These are phyloP conservation scores for Microsporum audouinii DNA, from an alignment of 2,329 filamentous ascomycete species.

Conservation along the genomic window DNA sequence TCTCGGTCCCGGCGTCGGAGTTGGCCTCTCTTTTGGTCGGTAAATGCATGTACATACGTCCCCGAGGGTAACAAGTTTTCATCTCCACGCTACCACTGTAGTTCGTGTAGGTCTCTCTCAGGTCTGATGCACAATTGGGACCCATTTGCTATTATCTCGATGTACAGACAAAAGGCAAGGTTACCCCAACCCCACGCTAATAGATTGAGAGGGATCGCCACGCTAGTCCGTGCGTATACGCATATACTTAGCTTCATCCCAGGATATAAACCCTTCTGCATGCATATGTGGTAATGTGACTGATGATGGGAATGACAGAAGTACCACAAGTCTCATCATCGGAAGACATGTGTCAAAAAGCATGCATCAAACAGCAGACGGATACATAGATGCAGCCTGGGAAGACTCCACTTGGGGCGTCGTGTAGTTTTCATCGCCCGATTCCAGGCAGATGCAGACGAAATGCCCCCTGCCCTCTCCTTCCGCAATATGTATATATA, in stretches of 20 bases:
- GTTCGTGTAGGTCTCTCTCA: neutral
- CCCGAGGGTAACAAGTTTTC: neutral
- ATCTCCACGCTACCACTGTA: neutral
- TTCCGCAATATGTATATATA: neutral
- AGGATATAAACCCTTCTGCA: neutral
- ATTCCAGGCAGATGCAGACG: neutral
- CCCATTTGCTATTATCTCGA: neutral
- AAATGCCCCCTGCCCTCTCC: neutral
- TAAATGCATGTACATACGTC: neutral
- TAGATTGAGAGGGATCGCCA: neutral
- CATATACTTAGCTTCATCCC: neutral
- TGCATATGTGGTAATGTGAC: constrained; percentile 4
- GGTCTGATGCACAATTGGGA: neutral
- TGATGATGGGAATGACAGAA: neutral
- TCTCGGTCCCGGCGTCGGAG: neutral
- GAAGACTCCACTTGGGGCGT: neutral
- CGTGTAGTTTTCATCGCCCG: neutral
- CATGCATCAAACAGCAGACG: neutral
- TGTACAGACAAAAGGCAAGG: neutral
- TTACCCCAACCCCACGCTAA: constrained; percentile 2
- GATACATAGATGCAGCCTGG: neutral
- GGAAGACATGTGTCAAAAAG: neutral
- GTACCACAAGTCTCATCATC: neutral
- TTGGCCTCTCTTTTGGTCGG: neutral
- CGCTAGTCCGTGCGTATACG: neutral